Evolutionary conservation across 139 green algal species (phyloP).

Genomic region (Coccomyxa sp.): DNA sequence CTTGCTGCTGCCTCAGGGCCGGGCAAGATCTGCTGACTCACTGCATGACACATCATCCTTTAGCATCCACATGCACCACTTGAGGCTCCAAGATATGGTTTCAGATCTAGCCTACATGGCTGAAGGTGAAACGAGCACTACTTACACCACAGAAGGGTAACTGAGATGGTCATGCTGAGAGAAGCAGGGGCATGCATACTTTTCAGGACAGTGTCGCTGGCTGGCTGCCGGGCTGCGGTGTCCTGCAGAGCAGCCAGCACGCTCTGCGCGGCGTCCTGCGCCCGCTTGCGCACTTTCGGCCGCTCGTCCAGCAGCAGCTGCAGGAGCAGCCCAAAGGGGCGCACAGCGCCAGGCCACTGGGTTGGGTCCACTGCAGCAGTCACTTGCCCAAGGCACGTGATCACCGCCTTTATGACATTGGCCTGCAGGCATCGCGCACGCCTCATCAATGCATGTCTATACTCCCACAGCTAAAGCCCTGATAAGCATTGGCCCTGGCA

Average conservation of each 20-base stretch:
- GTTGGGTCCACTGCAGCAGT: conserved; percentile 48
- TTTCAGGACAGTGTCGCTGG: conserved; percentile 43
- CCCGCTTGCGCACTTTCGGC: conserved; percentile 73
- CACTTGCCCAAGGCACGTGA: conserved; percentile 51
- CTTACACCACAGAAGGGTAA: no score
- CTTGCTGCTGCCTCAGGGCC: conserved; percentile 61
- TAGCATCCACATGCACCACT: not conserved
- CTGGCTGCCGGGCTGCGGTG: conserved; percentile 22
- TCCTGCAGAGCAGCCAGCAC: conserved; percentile 61
- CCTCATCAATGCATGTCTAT: not conserved
- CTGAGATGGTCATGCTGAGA: no score
- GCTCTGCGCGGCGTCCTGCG: conserved; percentile 43
- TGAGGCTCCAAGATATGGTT: no score
- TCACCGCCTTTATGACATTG: conserved; percentile 36
- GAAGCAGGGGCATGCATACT: no score
- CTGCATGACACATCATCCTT: conserved; percentile 16
- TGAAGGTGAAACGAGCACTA: no score
- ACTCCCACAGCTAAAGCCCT: not conserved
- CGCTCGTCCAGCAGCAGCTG: conserved; percentile 45
- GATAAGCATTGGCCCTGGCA: not conserved
- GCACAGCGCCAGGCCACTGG: conserved; percentile 33
- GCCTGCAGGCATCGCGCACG: conserved; percentile 24
- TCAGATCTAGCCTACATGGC: no score
- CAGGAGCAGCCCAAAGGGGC: conserved; percentile 32
- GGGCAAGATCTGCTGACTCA: conserved; percentile 54